Conservation (phyloP, 352 stramenopile species). For the Pythium periplocum region DNA sequence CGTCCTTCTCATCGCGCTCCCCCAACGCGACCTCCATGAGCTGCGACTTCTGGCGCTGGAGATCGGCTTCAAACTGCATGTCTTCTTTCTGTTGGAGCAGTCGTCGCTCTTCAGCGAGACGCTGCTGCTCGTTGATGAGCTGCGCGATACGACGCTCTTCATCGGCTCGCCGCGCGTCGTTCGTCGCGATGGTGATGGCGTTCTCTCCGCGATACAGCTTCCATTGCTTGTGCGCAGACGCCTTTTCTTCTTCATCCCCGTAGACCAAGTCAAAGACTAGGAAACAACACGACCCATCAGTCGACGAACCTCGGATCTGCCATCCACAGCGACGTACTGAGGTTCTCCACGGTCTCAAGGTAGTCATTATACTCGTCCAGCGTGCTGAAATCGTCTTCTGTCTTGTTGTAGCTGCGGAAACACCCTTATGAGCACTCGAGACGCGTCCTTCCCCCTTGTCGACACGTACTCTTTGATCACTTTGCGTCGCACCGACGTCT, state of each 20-base stretch:
- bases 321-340: conserved; percentile 43
- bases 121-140: conserved; percentile 78
- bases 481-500: conserved; percentile 85
- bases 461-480: conserved; percentile 68
- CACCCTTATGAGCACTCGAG: not conserved
- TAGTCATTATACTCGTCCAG: conserved; percentile 86
- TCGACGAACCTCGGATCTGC: not conserved
- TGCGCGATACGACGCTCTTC: conserved; percentile 84
- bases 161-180: conserved; percentile 82
- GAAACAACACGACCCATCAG: not conserved
- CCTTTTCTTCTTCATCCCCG: conserved; percentile 66
- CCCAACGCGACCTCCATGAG: conserved; percentile 83
- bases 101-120: conserved; percentile 68
- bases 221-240: conserved; percentile 73
- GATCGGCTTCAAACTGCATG: conserved; percentile 72
- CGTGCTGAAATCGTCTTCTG: conserved; percentile 84
- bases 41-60: conserved; percentile 76
- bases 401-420: conserved; percentile 77
- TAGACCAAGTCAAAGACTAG: conserved; percentile 85
- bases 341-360: conserved; percentile 77
- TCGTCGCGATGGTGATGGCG: conserved; percentile 75
- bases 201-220: conserved; percentile 84
- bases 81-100: conserved; percentile 77
- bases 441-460: conserved; percentile 7
- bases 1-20: conserved; percentile 75